Conservation (phyloP, 2,329 filamentous ascomycete genomes). For the Akanthomyces muscarius region DNA sequence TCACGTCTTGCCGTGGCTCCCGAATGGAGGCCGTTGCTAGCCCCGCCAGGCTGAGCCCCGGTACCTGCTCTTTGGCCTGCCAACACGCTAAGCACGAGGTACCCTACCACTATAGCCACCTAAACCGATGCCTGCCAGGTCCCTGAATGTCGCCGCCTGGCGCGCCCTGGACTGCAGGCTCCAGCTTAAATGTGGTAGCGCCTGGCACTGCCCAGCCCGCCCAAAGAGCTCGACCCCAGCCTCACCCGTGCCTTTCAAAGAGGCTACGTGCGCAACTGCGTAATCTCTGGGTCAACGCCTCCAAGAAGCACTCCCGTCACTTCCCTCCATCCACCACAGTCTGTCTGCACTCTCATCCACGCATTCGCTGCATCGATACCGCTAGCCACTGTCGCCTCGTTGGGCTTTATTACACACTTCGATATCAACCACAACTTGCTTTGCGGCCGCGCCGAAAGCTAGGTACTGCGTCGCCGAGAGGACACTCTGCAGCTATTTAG, state of each 20-base stretch:
- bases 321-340: conserved; percentile 8
- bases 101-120: neutral
- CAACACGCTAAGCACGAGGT: neutral
- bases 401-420: neutral
- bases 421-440: neutral
- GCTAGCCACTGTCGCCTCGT: neutral
- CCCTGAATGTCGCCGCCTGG: conserved; percentile 13
- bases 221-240: conserved; percentile 8
- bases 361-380: neutral
- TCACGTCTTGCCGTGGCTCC: neutral
- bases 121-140: neutral
- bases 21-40: neutral
- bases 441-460: neutral
- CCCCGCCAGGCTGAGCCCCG: neutral
- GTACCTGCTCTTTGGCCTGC: neutral
- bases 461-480: conserved; percentile 2
- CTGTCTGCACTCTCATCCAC: neutral
- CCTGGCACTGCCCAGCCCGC: neutral
- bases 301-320: neutral
- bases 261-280: conserved; percentile 19
- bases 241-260: conserved; percentile 13
- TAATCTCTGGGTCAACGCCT: conserved; percentile 17
- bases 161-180: neutral
- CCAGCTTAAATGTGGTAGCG: neutral
- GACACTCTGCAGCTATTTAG: conserved; percentile 3